Evolutionary conservation across 2,329 filamentous ascomycete genomes (phyloP).

Genomic region (Shiraia sp.): DNA sequence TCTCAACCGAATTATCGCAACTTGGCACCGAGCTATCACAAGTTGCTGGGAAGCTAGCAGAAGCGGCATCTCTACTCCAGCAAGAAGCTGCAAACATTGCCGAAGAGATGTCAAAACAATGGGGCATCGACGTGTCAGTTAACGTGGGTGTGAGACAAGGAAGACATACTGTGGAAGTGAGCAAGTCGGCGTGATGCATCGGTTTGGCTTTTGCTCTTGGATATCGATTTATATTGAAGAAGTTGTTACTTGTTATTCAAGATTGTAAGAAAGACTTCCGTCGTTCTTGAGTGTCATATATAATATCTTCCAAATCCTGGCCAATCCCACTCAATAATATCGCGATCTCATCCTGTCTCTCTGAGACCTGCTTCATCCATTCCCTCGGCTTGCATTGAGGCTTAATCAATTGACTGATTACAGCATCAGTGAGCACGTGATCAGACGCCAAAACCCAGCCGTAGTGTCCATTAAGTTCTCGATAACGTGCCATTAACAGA

Average conservation of each 20-base stretch:
- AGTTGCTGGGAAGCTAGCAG: slow-evolving; percentile 17
- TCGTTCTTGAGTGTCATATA: not conserved
- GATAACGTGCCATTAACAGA: not conserved
- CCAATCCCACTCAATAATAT: no score
- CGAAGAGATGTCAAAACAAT: slow-evolving; percentile 21
- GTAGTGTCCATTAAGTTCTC: slow-evolving; percentile 7
- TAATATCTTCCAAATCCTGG: no score
- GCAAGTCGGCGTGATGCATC: no score
- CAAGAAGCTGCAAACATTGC: slow-evolving; percentile 31
- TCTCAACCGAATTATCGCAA: slow-evolving; percentile 23
- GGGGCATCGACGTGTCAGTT: slow-evolving; percentile 23
- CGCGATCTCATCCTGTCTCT: no score
- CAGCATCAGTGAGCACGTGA: not conserved
- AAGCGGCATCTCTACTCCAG: slow-evolving; percentile 18
- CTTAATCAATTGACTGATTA: not conserved
- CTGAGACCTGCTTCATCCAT: no score
- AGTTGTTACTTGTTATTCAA: not conserved
- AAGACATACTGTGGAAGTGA: no score
- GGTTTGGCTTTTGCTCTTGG: not conserved
- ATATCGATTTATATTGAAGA: not conserved
- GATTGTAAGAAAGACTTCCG: not conserved
- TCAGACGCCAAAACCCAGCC: slow-evolving; percentile 12
- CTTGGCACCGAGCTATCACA: slow-evolving; percentile 16
- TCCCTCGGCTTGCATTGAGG: no score
- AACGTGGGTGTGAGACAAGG: slow-evolving; percentile 3